These are phyloP conservation scores for Coprinopsis strossmayeri DNA, from an alignment of 768 basidiomycete genomes.

Conservation along the genomic window DNA sequence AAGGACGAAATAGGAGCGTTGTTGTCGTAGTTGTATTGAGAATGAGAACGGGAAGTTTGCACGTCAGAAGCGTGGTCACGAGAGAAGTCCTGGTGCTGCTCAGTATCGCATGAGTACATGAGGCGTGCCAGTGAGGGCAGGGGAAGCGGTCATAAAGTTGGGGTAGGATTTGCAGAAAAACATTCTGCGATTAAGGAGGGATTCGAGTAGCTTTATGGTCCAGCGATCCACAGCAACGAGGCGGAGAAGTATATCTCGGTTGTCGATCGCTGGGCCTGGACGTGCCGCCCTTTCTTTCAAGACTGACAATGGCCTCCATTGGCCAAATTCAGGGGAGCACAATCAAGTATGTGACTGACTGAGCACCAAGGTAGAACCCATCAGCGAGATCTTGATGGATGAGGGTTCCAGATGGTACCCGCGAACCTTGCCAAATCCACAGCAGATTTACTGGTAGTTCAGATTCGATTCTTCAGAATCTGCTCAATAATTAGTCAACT, in stretches of 20 bases:
- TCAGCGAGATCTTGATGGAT: constrained; percentile 9
- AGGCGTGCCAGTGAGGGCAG: constrained; percentile 2
- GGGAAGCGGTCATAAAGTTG: constrained; percentile 8
- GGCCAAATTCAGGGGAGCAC: constrained; percentile 22
- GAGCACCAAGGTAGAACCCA: constrained; percentile 8
- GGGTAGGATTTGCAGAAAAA: constrained; percentile 6
- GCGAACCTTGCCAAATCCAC: background rate
- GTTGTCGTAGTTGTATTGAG: background rate
- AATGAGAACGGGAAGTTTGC: no score
- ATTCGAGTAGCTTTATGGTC: no score
- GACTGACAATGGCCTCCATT: constrained; percentile 9
- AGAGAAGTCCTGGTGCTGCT: constrained; percentile 1
- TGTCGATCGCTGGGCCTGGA: constrained; percentile 1
- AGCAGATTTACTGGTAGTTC: no score
- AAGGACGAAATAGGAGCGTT: background rate
- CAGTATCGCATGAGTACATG: constrained; percentile 9
- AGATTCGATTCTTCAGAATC: no score
- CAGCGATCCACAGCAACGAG: no score
- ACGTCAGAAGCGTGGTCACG: no score
- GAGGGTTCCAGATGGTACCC: background rate
- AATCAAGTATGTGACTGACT: constrained; percentile 5
- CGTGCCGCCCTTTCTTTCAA: no score
- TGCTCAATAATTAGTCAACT: background rate
- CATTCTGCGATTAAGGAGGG: background rate
- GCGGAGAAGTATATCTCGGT: background rate